These are phyloP conservation scores for Juglanconis oblonga DNA, from an alignment of 2,329 filamentous ascomycete species.

Conservation along the genomic window DNA sequence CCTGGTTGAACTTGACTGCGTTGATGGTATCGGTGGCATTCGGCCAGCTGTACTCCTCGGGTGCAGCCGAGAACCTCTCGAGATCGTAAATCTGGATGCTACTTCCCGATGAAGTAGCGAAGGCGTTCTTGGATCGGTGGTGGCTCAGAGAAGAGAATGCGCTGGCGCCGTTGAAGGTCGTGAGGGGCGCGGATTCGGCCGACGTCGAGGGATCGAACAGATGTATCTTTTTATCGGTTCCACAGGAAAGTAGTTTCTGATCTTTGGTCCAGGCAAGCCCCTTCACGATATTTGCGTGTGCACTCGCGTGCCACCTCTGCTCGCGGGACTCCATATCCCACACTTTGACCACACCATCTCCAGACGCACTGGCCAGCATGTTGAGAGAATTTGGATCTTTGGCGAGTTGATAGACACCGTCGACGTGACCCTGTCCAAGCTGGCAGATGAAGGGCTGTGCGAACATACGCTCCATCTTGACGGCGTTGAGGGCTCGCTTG, in stretches of 20 bases:
- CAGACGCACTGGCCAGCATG: slow-evolving; percentile 77
- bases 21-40: slow-evolving; percentile 88
- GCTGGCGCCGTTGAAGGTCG: slow-evolving; percentile 78
- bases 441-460: slow-evolving; percentile 72
- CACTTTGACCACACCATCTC: slow-evolving; percentile 87
- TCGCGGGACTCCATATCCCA: slow-evolving; percentile 60
- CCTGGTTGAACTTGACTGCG: slow-evolving; percentile 84
- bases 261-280: slow-evolving; percentile 86
- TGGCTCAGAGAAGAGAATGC: slow-evolving; percentile 82
- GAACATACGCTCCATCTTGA: slow-evolving; percentile 93
- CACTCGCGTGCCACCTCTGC: slow-evolving; percentile 71
- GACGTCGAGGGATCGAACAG: slow-evolving; percentile 80
- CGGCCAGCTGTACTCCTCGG: slow-evolving; percentile 83
- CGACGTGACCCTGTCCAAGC: slow-evolving; percentile 86
- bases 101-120: slow-evolving; percentile 70
- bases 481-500: slow-evolving; percentile 67
- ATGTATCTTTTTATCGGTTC: slow-evolving; percentile 82
- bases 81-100: slow-evolving; percentile 87
- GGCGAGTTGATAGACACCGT: slow-evolving; percentile 79
- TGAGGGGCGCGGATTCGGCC: slow-evolving; percentile 66
- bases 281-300: slow-evolving; percentile 93
- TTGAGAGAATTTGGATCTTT: slow-evolving; percentile 75
- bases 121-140: slow-evolving; percentile 73
- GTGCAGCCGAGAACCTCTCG: slow-evolving; percentile 73
- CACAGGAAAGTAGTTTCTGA: slow-evolving; percentile 81